Conservation (phyloP, 169 alveolate genomes). For the Eimeria tenella region DNA sequence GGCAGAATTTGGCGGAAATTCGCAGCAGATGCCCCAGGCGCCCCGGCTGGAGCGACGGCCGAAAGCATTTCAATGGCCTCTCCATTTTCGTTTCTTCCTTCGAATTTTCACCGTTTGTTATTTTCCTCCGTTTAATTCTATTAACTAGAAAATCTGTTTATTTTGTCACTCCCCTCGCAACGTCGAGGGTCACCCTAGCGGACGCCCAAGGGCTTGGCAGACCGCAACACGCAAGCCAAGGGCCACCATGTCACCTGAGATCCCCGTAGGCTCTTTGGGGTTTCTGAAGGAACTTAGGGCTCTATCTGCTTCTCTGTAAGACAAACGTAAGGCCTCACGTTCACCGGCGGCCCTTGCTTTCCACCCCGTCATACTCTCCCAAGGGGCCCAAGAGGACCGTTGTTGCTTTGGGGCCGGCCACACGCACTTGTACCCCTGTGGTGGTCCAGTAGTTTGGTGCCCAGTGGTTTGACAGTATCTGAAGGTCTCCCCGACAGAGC, state of each 20-base stretch:
- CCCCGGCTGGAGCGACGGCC: background rate
- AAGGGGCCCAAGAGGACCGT: background rate
- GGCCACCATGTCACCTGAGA: background rate
- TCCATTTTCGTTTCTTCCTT: background rate
- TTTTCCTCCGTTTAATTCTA: background rate
- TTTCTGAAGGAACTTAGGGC: background rate
- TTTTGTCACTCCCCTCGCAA: background rate
- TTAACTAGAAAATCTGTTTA: background rate
- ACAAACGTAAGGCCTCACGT: background rate
- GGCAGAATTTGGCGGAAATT: background rate
- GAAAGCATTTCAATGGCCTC: background rate
- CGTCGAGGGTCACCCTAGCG: background rate
- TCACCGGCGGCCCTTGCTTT: background rate
- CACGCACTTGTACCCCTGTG: background rate
- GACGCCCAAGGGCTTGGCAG: background rate
- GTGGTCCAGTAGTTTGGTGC: no score
- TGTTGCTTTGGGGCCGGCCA: background rate
- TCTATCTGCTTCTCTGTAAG: background rate
- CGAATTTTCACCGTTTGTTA: background rate
- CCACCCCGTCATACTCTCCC: no score
- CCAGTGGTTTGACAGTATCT: background rate
- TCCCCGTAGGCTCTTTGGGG: background rate
- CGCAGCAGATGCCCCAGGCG: background rate
- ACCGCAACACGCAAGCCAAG: background rate
- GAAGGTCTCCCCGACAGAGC: background rate